Conservation (phyloP, 768 basidiomycete genomes). For the Lepiota brunneoincarnata region DNA sequence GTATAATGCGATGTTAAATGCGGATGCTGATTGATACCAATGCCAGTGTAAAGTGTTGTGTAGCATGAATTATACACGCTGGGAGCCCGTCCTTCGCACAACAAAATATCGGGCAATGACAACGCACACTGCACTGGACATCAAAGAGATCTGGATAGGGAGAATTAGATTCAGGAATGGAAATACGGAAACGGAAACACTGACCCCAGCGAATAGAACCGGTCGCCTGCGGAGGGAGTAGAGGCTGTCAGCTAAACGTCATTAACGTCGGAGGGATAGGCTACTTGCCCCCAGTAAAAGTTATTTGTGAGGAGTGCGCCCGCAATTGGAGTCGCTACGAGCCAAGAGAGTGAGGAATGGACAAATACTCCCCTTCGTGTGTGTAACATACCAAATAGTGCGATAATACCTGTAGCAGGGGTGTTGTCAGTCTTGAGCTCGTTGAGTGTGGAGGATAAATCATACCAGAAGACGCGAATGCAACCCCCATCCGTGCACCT, state of each 20-base stretch:
- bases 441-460: not conserved
- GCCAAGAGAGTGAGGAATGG: not conserved
- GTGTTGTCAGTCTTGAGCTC: not conserved
- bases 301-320: constrained; percentile 47
- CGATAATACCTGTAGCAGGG: constrained; percentile 25
- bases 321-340: constrained; percentile 43
- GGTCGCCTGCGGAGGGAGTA: constrained; percentile 21
- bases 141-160: not conserved
- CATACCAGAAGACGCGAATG: constrained; percentile 45
- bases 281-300: constrained; percentile 33
- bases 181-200: constrained; percentile 5
- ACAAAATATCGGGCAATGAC: constrained; percentile 1
- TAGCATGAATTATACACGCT: not conserved
- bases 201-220: constrained; percentile 38
- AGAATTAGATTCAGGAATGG: not conserved
- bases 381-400: constrained; percentile 32
- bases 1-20: not conserved
- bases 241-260: not conserved
- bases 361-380: not conserved
- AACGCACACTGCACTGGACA: not conserved
- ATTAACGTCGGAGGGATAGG: not conserved
- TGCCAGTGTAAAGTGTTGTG: not conserved
- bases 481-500: constrained; percentile 51
- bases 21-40: not conserved
- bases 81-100: constrained; percentile 2